Percentiles rank a stretch among this genome's conserved stretches.
phyloP scores from a whole-genome alignment of 495 filamentous ascomycete genomes.

The Pseudotulostoma volvatum region DNA sequence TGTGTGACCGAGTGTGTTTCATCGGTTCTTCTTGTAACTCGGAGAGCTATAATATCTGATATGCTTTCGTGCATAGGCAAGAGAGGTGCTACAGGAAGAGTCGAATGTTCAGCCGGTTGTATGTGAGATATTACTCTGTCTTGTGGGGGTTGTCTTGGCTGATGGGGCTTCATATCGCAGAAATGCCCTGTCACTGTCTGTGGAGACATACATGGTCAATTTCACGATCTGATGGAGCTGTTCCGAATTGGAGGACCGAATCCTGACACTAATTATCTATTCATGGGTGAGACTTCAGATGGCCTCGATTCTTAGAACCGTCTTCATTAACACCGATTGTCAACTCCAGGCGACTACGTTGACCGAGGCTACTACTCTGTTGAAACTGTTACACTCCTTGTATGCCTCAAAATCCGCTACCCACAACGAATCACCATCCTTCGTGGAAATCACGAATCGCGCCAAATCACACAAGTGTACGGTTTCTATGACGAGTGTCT shows the following conservation, averaged over 20 bases:
- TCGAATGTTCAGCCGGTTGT: conserved; percentile 98
- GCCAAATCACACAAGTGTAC: conserved; percentile 95
- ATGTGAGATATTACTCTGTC: conserved; percentile 25
- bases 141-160: conserved; percentile 1
- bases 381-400: conserved; percentile 85
- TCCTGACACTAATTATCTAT: conserved; percentile 88
- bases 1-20: conserved; percentile 83
- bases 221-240: conserved; percentile 87
- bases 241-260: conserved; percentile 87
- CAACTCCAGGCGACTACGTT: conserved; percentile 67
- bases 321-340: no score
- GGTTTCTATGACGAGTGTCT: conserved; percentile 97
- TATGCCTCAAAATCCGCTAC: conserved; percentile 91
- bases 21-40: not conserved
- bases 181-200: conserved; percentile 92
- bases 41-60: not conserved
- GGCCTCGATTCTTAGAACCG: not conserved
- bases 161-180: conserved; percentile 27
- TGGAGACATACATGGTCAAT: conserved; percentile 88
- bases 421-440: conserved; percentile 93
- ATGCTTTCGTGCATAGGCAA: conserved; percentile 39
- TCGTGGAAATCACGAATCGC: conserved; percentile 91
- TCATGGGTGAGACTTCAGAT: conserved; percentile 54
- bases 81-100: conserved; percentile 92
- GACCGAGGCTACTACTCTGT: conserved; percentile 96